Percentiles rank a stretch among this genome's conserved stretches.
Evolutionary conservation across 192 early-diverging fungal genomes (phyloP).

Genomic region (Geranomyces variabilis): DNA sequence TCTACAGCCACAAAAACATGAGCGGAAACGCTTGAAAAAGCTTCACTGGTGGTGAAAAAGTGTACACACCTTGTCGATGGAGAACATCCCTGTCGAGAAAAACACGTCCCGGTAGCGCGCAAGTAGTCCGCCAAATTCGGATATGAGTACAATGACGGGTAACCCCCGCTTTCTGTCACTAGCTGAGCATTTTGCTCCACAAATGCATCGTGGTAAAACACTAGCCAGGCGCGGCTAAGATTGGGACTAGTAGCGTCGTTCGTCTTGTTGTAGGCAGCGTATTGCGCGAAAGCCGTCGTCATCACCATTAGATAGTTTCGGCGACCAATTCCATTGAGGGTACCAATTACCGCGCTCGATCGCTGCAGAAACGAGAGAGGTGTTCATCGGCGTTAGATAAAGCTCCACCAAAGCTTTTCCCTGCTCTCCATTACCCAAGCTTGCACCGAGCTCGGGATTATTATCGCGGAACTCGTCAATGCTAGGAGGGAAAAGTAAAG

Average conservation of each 20-base stretch:
- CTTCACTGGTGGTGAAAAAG: neutral
- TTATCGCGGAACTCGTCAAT: too few relatives aligned
- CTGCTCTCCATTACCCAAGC: too few relatives aligned
- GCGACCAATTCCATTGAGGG: neutral
- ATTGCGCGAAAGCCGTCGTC: neutral
- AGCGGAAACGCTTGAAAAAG: neutral
- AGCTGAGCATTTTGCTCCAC: neutral
- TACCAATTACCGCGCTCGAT: too few relatives aligned
- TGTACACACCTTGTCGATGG: neutral
- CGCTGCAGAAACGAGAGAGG: too few relatives aligned
- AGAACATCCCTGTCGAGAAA: neutral
- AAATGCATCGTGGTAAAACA: neutral
- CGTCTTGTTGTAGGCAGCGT: neutral
- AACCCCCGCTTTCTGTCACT: neutral
- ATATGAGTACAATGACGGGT: constrained; percentile 1
- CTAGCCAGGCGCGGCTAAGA: neutral
- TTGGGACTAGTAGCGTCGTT: neutral
- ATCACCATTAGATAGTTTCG: neutral
- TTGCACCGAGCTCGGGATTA: too few relatives aligned
- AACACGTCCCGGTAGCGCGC: neutral
- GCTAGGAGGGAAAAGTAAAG: too few relatives aligned
- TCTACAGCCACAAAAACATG: neutral
- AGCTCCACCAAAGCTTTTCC: too few relatives aligned
- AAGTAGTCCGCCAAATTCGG: neutral
- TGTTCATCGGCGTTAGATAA: too few relatives aligned